A percentile compares a stretch with the other conserved stretches of the same genome.
Evolutionary conservation across 306 rosid species (phyloP).

Genomic region (Hippophae rhamnoides): DNA sequence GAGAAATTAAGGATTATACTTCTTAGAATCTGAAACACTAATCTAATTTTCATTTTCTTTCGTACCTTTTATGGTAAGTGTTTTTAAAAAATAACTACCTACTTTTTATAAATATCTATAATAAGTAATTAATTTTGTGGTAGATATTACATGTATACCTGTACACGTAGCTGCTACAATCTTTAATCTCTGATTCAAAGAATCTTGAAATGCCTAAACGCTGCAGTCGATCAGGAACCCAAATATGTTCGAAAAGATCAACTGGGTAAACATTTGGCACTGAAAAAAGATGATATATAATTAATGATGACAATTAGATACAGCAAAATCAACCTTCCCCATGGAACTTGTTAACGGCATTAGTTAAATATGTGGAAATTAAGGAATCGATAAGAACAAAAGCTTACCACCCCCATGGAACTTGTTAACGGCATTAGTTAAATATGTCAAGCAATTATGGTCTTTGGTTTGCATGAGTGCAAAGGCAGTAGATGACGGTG

Average conservation of each 20-base stretch:
- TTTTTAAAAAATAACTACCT: too few species aligned
- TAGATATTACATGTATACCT: constrained; percentile 29
- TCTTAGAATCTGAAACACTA: too few species aligned
- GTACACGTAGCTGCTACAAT: constrained; percentile 44
- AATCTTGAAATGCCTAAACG: constrained; percentile 71
- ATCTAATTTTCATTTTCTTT: too few species aligned
- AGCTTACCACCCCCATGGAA: constrained; percentile 84
- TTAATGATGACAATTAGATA: neutral
- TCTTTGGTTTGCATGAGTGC: constrained; percentile 73
- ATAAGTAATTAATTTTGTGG: neutral
- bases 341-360: too few species aligned
- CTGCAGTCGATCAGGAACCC: constrained; percentile 74
- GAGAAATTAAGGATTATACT: neutral
- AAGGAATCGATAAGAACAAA: neutral
- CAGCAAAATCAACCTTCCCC: neutral
- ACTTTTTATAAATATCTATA: neutral
- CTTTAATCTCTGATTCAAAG: constrained; percentile 50
- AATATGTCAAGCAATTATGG: constrained; percentile 50
- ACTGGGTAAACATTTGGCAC: constrained; percentile 86
- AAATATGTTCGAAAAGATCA: constrained; percentile 76
- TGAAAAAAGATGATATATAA: constrained; percentile 3
- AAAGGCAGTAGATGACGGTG: constrained; percentile 93
- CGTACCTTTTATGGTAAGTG: too few species aligned
- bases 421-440: constrained; percentile 36
- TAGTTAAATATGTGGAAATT: too few species aligned